Base-by-base conservation (phyloP, 2,329 filamentous ascomycete genomes). In the Zasmidium angulare region DNA sequence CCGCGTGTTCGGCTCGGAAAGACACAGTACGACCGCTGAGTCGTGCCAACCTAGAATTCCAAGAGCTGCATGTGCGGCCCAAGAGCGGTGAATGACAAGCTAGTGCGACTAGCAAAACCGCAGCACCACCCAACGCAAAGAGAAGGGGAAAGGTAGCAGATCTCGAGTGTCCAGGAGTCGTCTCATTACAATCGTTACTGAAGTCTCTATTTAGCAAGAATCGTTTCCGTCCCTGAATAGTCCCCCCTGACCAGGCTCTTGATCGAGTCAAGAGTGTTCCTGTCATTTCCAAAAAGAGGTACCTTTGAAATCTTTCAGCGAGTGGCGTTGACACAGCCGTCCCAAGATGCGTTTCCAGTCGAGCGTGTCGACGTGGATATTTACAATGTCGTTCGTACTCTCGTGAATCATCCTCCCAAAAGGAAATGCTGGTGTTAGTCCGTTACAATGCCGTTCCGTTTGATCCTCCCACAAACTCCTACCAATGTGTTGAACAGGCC, bases 101-200 rank as follows among this genome's bases (percentile, higher is more conserved):
- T n/a, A n/a, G n/a, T n/a, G n/a, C n/a, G n/a, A n/a, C n/a, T n/a
- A n/a, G n/a, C n/a, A n/a, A n/a, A n/a, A n/a, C n/a, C n/a, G n/a
- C n/a, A n/a, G n/a, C n/a, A n/a, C n/a, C n/a, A n/a, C n/a, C n/a
- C n/a, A n/a, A n/a, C n/a, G n/a, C n/a, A 17, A 20, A 46, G 36
- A 31, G 21, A 20, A 53, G 31, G 4, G 2, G 52, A 29, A 26
- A 7, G 40, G 23, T 22, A 26, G 3, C 21, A 23, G 23, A 26
- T 55, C 46, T 50, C 43, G 36, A 31, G 31, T 29, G 40, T 53
- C 51, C 51, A 53, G 23, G 22, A 29, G 22, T 53, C 40, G 23
- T 60, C 46, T 56, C 55, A 56, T 62, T 60, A 60, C 54, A 48
- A 59, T 62, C 60, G 57, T 62, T 60, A 62, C 56, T 58, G 60